These are phyloP conservation scores for Colletotrichum siamense DNA, from an alignment of 2,329 filamentous ascomycete species.

Conservation along the genomic window DNA sequence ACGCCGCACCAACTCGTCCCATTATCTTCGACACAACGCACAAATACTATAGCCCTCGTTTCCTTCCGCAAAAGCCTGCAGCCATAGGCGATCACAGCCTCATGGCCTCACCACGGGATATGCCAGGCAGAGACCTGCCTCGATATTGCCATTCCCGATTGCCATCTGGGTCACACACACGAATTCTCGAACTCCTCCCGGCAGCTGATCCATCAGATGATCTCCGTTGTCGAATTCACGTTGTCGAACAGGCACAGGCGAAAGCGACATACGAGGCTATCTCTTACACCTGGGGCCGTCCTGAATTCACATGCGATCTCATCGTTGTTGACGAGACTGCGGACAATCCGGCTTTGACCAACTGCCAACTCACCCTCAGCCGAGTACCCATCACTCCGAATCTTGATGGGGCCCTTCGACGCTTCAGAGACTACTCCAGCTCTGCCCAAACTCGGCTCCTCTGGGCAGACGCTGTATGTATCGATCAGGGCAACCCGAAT, in stretches of 20 bases:
- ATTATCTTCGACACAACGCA: neutral
- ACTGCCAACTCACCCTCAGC: accelerated
- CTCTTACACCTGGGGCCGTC: neutral
- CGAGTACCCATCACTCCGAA: neutral
- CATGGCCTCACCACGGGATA: neutral
- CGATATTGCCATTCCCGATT: neutral
- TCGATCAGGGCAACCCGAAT: neutral
- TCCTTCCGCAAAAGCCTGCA: too few species aligned
- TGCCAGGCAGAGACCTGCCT: neutral
- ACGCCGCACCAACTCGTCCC: neutral
- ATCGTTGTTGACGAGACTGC: neutral
- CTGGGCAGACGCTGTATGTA: neutral
- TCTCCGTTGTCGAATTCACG: neutral
- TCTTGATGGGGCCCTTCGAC: neutral
- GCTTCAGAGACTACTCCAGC: neutral
- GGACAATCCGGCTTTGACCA: accelerated
- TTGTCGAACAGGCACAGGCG: neutral
- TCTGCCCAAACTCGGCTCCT: neutral
- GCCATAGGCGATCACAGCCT: neutral
- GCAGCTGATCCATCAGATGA: neutral
- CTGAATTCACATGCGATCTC: neutral
- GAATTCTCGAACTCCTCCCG: neutral
- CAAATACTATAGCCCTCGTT: too few species aligned
- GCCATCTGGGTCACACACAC: neutral
- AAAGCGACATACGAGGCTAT: neutral